Conservation (phyloP, 75 land plant genomes). For the Sequoia sempervirens region DNA sequence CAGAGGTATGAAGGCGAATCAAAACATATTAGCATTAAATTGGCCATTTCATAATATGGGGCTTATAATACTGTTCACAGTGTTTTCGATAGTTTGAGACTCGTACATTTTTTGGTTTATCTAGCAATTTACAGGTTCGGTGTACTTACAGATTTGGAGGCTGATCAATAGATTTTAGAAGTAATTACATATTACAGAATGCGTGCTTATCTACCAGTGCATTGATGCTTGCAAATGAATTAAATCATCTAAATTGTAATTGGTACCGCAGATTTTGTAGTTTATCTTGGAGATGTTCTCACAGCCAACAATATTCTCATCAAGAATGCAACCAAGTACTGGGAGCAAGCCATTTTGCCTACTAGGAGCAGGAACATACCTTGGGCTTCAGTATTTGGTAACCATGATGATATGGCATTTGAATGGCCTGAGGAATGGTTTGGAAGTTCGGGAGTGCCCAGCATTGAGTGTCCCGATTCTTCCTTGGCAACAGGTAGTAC, state of each 20-base stretch:
- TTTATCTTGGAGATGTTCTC: conserved; percentile 83
- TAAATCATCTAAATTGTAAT: background rate
- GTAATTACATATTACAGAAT: background rate
- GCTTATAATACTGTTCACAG: no score
- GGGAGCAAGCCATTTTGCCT: conserved; percentile 68
- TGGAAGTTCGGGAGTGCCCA: conserved; percentile 63
- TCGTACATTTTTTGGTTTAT: background rate
- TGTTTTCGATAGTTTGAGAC: no score
- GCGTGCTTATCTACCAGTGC: background rate
- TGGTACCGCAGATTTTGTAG: conserved; percentile 67
- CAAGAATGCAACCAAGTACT: conserved; percentile 72
- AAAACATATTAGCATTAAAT: background rate
- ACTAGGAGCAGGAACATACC: conserved; percentile 64
- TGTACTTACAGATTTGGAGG: background rate
- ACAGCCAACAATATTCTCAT: conserved; percentile 88
- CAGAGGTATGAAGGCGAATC: background rate
- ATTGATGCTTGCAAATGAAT: background rate
- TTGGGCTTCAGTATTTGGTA: conserved; percentile 85
- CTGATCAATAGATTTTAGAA: background rate
- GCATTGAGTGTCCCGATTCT: conserved; percentile 22
- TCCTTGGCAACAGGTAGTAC: conserved; percentile 23
- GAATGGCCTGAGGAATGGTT: conserved; percentile 89
- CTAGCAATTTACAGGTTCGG: background rate
- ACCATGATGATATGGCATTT: conserved; percentile 91
- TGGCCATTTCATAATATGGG: no score